Evolutionary conservation across 2,329 filamentous ascomycete genomes (phyloP), one percentile per base, ranked within the genome.

Genomic region (Colletotrichum orchidophilum): DNA sequence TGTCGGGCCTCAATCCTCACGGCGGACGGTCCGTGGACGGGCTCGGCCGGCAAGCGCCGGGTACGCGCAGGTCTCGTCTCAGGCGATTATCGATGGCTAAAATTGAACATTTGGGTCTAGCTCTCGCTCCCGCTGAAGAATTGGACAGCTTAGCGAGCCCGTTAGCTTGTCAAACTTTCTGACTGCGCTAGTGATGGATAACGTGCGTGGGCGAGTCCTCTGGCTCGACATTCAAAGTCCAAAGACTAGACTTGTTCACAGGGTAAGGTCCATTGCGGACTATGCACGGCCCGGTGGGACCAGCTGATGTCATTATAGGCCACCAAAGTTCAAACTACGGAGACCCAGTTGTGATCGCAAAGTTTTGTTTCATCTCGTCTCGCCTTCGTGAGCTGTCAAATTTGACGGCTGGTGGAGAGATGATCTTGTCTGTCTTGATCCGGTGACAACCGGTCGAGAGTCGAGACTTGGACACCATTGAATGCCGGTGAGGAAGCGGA

Each of bases 341-440:
- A 46, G n/a, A 46, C 18, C 39, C 39, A 26, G 27, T 24, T 27
- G 18, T 24, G 15, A 35, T n/a, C 26, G 29, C 11, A 29, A 9
- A 21, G 46, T 8, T 33, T 18, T 15, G 26, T 46, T 55, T 59
- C 59, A 46, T 70, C 46, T 60, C 61, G 46, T 70, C 66, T 70
- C 35, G 61, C 59, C 60, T 29, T 39, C 53, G 57, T 39, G 65
- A 52, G 66, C 24, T 42, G 46, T 50, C 42, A 53, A 29, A 60
- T 59, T 13, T 54, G 62, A 70, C 33, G 27, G 26, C 35, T 35
- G 58, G 35, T 52, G 33, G 46, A 58, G 54, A 39, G 31, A 15
- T 29, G 54, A 39, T 12, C n/a, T 29, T 11, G 5, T 26, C 57
- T 46, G 18, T 46, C 18, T 46, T 46, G 18, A 60, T 49, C 57